These are phyloP conservation scores for Ampelocalamus luodianensis DNA, from an alignment of 176 grass and related monocot species.

Conservation along the genomic window DNA sequence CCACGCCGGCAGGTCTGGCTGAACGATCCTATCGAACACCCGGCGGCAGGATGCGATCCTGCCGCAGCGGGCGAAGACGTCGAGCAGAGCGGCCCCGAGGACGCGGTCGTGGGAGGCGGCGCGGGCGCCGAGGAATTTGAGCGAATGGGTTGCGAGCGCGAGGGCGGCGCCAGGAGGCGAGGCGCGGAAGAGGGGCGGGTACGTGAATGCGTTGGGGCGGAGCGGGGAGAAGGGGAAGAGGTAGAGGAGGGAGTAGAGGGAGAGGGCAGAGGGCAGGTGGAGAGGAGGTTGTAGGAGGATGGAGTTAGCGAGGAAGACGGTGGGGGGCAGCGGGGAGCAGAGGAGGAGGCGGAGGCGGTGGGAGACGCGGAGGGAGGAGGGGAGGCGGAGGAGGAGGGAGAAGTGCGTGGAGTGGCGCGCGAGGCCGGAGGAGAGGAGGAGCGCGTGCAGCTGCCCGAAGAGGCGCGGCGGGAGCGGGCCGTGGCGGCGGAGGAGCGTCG, in stretches of 20 bases:
- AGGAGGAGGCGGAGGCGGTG: conserved; percentile 6
- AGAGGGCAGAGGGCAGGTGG: conserved; percentile 30
- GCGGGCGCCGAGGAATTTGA: conserved; percentile 33
- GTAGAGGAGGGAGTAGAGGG: conserved; percentile 42
- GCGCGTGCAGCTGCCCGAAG: not conserved
- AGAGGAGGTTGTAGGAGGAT: conserved; percentile 10
- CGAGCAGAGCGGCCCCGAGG: conserved; percentile 39
- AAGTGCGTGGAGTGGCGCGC: not conserved
- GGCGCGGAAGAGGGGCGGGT: conserved; percentile 49
- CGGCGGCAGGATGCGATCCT: conserved; percentile 21
- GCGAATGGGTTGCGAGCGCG: conserved; percentile 40
- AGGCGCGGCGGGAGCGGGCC: not conserved
- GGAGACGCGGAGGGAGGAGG: not conserved
- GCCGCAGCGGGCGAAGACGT: conserved; percentile 33
- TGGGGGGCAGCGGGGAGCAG: not conserved
- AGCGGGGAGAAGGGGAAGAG: not conserved
- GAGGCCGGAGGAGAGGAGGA: not conserved
- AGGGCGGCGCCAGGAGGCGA: not conserved
- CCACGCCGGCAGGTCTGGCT: conserved; percentile 37
- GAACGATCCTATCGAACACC: conserved; percentile 4
- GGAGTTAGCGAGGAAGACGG: conserved; percentile 43
- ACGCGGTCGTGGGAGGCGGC: conserved; percentile 19
- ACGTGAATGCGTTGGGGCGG: conserved; percentile 42
- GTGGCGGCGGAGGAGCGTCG: not conserved
- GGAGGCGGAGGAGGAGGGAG: conserved; percentile 40